Base-by-base conservation (phyloP, 2,329 filamentous ascomycete genomes). In the Nemania serpens region DNA sequence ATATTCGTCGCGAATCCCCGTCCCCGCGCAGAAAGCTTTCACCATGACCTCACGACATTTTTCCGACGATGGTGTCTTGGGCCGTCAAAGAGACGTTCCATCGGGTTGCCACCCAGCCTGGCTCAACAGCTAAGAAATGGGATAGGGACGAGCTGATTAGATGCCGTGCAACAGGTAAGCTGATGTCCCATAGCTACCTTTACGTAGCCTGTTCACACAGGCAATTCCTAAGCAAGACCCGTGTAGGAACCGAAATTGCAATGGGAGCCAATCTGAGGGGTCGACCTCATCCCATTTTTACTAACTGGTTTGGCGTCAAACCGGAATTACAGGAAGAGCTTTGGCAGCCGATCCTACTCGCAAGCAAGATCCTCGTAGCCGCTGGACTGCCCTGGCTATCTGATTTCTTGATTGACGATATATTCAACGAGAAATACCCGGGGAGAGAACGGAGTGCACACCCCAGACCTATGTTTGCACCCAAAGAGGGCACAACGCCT, bases 311-410 rank as follows among this genome's bases (percentile, higher is more conserved):
- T 10, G 47, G 66, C 9, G 42, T 58, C 25, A 58, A 68, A 37
- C 13, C 55, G 7, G 66, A 69, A 7, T 51, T 73, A 2, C 56
- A 45, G 7, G 20, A 37, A n/a, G 72, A 75, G 50, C 63, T 74
- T 5, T 43, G 69, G 17, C 73, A 75, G 45, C 71, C 74, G 2
- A 66, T 74, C 2, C 64, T 73, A 5, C 70, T 75, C 4, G 72
- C 73, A 37, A 71, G 69, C 58, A 69, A 67, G 18, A 66, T 75
- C 18, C 65, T 75, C 18, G 69, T 71, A 15, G 57, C 63, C 1
- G 62, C 63, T 10, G 74, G 73, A 2, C 62, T 75, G 4, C 69
- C 68, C 3, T 76, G 74, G 74, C 55, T 72, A 0, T 75, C 74
- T 1, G 74, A 75, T 45, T 74, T 75, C 58, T 61, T 71, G 20